Base-by-base conservation (phyloP, 768 basidiomycete genomes). In the Naganishia randhawae region DNA sequence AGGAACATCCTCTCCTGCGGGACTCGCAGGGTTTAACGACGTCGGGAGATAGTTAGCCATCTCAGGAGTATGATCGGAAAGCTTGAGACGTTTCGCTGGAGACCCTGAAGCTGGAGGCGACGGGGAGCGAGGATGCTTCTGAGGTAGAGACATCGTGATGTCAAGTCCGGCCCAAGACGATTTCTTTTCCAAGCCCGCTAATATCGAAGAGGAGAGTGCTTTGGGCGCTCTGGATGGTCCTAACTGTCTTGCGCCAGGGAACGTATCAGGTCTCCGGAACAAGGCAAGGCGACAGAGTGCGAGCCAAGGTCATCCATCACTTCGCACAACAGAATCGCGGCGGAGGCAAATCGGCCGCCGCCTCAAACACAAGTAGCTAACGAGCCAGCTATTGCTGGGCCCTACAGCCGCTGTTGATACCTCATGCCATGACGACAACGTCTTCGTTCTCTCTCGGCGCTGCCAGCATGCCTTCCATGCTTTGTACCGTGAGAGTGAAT, bases 51-150 rank as follows among this genome's bases (percentile, higher is more conserved):
- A 22, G 50, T 33, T 50, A 50, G 31, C 63, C 4, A 64, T 32
- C 8, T 42, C 11, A n/a, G 63, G 29, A 17, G 66, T 27, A 31
- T 67, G 29, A 27, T 70, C 69, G 22, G 48, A 55, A 2, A 70
- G 50, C 33, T 66, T 70, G 22, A 62, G 54, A 25, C 69, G 69
- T 48, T 70, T 70, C 14, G 69, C 54, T 8, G 69, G 61, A 29
- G 69, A 66, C 8, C 53, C 66, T 22, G 41, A 17, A 17, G 51
- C 42, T 29, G 66, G 25, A 17, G 66, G 66, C 33, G 53, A 57
- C 33, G 53, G 66, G 37, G 65, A 66, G 37, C 65, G 65, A 39
- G 65, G 27, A 42, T 52, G 51, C 16, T 53, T 53, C 11, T 37
- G 35, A 53, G 50, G 65, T 5, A 52, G n/a, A 29, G 65, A 66